A percentile compares a stretch with the other conserved stretches of the same genome.
Conservation (phyloP, 768 basidiomycete species). For the Russula compacta region DNA sequence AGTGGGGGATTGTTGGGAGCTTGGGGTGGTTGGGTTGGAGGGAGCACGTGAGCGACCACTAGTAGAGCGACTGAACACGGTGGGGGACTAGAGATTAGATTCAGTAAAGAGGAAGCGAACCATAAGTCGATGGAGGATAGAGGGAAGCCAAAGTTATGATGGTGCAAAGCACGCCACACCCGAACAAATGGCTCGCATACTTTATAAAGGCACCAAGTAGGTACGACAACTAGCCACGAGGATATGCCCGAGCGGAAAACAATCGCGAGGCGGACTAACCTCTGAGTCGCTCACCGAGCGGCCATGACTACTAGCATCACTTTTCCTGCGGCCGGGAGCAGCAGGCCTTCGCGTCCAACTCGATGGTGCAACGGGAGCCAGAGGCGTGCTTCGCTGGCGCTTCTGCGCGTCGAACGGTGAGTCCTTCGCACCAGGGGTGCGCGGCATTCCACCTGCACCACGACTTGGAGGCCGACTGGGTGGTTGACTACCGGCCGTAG, state of each 20-base stretch:
- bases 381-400: constrained; percentile 62
- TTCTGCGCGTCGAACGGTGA: constrained; percentile 65
- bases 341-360: constrained; percentile 66
- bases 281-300: constrained; percentile 60
- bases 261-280: constrained; percentile 33
- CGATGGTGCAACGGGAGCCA: constrained; percentile 52
- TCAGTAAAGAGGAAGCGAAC: constrained; percentile 24
- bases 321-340: constrained; percentile 61
- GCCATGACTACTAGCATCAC: constrained; percentile 54
- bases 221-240: background rate
- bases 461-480: constrained; percentile 45
- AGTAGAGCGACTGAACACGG: constrained; percentile 36
- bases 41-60: constrained; percentile 51
- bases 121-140: background rate
- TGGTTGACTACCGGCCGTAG: constrained; percentile 29
- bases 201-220: background rate
- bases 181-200: background rate
- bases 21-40: constrained; percentile 53
- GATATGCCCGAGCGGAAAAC: background rate
- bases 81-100: constrained; percentile 33
- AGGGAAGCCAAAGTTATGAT: background rate
- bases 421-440: constrained; percentile 34
- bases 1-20: constrained; percentile 34
- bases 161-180: background rate
- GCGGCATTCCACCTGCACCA: constrained; percentile 45